phyloP scores from a whole-genome alignment of 345 rosid species.

The Noccaea caerulescens region DNA sequence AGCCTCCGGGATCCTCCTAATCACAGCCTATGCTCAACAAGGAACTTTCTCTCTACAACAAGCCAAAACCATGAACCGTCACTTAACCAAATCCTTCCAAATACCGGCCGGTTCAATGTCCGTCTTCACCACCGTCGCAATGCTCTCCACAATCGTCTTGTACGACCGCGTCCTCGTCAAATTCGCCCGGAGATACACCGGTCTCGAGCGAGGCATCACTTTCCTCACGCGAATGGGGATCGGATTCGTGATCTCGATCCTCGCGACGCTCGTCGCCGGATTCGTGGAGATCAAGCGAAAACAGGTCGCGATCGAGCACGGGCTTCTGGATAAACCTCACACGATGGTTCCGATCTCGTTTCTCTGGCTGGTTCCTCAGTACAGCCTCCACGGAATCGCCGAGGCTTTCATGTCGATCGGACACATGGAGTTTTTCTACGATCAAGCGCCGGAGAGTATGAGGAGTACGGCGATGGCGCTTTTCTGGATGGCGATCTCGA shows the following conservation, averaged over 20 bases:
- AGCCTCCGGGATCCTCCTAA: constrained; percentile 79
- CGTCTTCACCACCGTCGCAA: constrained; percentile 71
- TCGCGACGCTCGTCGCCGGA: constrained; percentile 85
- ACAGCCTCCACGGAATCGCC: constrained; percentile 77
- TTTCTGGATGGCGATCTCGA: constrained; percentile 73
- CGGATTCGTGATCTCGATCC: constrained; percentile 66
- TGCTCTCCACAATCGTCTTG: constrained; percentile 69
- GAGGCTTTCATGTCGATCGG: constrained; percentile 92
- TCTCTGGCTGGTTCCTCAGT: constrained; percentile 81
- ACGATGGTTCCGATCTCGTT: constrained; percentile 63
- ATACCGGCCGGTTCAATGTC: constrained; percentile 91
- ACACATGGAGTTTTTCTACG: constrained; percentile 82
- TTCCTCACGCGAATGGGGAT: constrained; percentile 87
- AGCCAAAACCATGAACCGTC: constrained; percentile 86
- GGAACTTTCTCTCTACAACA: constrained; percentile 83
- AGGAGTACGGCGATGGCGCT: constrained; percentile 75
- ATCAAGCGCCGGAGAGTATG: constrained; percentile 92
- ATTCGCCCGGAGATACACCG: constrained; percentile 59
- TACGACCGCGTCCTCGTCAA: constrained; percentile 76
- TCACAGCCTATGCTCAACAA: constrained; percentile 84
- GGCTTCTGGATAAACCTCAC: constrained; percentile 49
- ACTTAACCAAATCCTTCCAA: constrained; percentile 62
- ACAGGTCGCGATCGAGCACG: constrained; percentile 49
- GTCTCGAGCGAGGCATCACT: constrained; percentile 79
- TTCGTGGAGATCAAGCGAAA: constrained; percentile 70